Conservation (phyloP, 805 yeast genomes). For the Candida patagonica region DNA sequence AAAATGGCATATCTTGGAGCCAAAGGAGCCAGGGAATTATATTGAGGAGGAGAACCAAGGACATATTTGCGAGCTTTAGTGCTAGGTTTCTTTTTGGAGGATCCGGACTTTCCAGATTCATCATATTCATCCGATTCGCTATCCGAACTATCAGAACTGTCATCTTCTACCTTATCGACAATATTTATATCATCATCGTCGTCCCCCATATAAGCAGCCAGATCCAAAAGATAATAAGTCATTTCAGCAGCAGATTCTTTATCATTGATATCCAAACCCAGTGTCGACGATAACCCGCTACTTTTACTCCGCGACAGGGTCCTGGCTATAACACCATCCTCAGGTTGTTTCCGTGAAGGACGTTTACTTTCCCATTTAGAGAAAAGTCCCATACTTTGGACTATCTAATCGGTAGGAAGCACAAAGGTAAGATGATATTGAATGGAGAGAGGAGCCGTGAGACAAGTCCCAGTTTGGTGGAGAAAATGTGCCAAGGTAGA, state of each 20-base stretch:
- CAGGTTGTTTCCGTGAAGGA: neutral
- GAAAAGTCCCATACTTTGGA: constrained; percentile 1
- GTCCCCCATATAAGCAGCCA: constrained; percentile 2
- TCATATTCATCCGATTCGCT: constrained; percentile 1
- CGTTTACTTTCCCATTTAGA: neutral
- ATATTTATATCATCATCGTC: constrained; percentile 2
- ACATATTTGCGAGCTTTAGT: neutral
- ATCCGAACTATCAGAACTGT: constrained; percentile 2
- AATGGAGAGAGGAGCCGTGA: too few relatives aligned
- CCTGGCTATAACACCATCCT: neutral
- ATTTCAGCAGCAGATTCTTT: neutral
- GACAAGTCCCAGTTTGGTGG: too few relatives aligned
- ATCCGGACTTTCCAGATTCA: neutral
- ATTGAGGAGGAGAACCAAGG: constrained; percentile 29
- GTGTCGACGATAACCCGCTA: neutral
- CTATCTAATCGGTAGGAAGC: too few relatives aligned
- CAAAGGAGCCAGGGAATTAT: constrained; percentile 30
- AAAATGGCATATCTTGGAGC: constrained; percentile 29
- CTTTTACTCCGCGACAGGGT: neutral
- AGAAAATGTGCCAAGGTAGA: too few relatives aligned
- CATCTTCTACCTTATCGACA: constrained; percentile 4
- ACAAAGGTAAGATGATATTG: too few relatives aligned
- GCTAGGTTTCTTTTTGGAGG: neutral
- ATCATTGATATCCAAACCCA: constrained; percentile 1
- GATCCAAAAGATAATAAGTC: constrained; percentile 1